phyloP scores from a whole-genome alignment of 768 basidiomycete species.

The Floccularia luteovirens region DNA sequence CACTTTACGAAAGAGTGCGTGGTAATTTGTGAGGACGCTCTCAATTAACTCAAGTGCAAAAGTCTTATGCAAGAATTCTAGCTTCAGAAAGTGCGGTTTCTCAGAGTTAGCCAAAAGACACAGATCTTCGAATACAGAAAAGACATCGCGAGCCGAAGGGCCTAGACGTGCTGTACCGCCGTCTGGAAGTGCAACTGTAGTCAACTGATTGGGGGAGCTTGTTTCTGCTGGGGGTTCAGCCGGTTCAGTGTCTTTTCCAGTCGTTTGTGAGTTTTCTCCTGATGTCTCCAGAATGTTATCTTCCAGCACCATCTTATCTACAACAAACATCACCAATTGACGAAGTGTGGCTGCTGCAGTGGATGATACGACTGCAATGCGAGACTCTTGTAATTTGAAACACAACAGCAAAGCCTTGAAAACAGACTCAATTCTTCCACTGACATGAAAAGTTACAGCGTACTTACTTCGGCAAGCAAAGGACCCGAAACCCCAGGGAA shows the following conservation, averaged over 20 bases:
- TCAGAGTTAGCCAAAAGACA: slow-evolving; percentile 83
- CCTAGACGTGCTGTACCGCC: slow-evolving; percentile 56
- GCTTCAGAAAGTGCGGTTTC: slow-evolving; percentile 72
- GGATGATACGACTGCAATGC: slow-evolving; percentile 93
- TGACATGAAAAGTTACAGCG: not conserved
- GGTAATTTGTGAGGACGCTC: slow-evolving; percentile 91
- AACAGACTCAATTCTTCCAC: not conserved
- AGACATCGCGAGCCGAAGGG: slow-evolving; percentile 79
- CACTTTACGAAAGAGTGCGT: slow-evolving; percentile 78
- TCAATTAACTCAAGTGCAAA: slow-evolving; percentile 97
- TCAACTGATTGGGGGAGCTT: slow-evolving; percentile 19
- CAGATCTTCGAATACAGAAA: slow-evolving; percentile 85
- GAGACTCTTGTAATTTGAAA: slow-evolving; percentile 92
- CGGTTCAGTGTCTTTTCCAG: too few species aligned
- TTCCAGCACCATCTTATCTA: slow-evolving; percentile 87
- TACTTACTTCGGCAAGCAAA: slow-evolving; percentile 72
- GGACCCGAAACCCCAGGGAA: slow-evolving; percentile 76
- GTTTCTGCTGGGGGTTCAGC: slow-evolving; percentile 15
- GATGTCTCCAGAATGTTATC: slow-evolving; percentile 34
- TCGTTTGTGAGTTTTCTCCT: too few species aligned
- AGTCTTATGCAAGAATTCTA: slow-evolving; percentile 82
- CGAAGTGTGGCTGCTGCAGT: slow-evolving; percentile 95
- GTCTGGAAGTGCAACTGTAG: slow-evolving; percentile 57
- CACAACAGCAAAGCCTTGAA: slow-evolving; percentile 81
- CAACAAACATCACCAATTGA: slow-evolving; percentile 95